These are phyloP conservation scores for Naganishia antarctica DNA, from an alignment of 768 basidiomycete genomes.

Conservation along the genomic window DNA sequence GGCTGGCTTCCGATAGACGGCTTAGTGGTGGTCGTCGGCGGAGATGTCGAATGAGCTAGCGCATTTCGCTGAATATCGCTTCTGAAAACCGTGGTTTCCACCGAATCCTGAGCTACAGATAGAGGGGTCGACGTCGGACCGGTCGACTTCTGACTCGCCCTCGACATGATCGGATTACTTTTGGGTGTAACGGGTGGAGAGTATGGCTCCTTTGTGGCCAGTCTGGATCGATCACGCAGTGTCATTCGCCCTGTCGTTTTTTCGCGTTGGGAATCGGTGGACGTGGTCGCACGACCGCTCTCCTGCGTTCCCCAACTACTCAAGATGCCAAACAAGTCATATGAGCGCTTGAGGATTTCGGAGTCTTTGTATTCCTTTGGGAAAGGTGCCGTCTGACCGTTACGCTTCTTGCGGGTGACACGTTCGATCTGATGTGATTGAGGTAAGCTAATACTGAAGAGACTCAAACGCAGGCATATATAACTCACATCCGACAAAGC, in stretches of 20 bases:
- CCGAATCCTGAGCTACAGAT: neutral
- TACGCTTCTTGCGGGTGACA: slow-evolving; percentile 11
- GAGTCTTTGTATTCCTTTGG: neutral
- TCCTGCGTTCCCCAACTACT: neutral
- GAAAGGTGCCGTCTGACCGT: slow-evolving; percentile 12
- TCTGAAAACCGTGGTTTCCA: neutral
- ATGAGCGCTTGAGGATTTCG: slow-evolving; percentile 1
- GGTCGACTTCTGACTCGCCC: neutral
- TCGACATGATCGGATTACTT: neutral
- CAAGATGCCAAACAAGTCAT: slow-evolving; percentile 15
- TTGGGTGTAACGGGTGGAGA: neutral
- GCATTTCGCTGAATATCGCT: no score
- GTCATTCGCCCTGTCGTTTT: slow-evolving; percentile 1
- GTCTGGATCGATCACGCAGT: slow-evolving; percentile 20
- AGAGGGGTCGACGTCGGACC: neutral
- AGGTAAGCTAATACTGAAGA: neutral
- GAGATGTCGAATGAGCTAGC: no score
- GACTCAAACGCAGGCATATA: neutral
- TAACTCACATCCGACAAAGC: slow-evolving; percentile 6
- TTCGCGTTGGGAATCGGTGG: neutral
- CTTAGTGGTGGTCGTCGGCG: no score
- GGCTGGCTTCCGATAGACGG: no score
- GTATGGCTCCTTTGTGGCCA: neutral
- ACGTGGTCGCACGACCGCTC: neutral
- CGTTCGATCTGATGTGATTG: neutral